These are phyloP conservation scores for Boletus rubescentipes DNA, from an alignment of 768 basidiomycete species.

Conservation along the genomic window DNA sequence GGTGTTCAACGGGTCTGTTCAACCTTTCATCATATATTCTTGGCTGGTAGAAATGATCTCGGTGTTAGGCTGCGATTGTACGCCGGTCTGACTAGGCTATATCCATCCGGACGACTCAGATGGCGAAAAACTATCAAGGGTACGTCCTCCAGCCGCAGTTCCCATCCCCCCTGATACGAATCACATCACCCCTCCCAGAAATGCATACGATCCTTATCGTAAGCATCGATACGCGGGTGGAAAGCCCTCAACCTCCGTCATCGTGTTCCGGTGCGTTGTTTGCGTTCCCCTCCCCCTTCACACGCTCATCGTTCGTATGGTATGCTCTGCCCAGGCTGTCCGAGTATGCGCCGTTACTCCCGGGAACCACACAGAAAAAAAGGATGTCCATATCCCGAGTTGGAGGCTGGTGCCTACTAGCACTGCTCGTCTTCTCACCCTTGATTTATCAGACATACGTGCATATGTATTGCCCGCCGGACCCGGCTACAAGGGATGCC, in stretches of 20 bases:
- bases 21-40: no score
- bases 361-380: no score
- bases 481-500: background rate
- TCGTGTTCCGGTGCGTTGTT: background rate
- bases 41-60: background rate
- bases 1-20: no score
- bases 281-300: background rate
- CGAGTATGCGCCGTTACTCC: constrained; percentile 1
- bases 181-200: background rate
- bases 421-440: background rate
- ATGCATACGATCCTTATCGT: background rate
- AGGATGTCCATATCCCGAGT: background rate
- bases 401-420: background rate
- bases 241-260: background rate
- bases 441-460: background rate
- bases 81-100: background rate
- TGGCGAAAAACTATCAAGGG: background rate
- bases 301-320: background rate
- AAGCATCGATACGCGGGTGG: no score
- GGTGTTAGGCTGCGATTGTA: background rate
- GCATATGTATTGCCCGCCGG: constrained; percentile 11
- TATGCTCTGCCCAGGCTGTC: background rate
- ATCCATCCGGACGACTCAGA: background rate
- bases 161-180: background rate
- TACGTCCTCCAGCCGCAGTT: background rate